Evolutionary conservation across 192 early-diverging fungal species (phyloP).

Genomic region (Rhizophagus prolifer): DNA sequence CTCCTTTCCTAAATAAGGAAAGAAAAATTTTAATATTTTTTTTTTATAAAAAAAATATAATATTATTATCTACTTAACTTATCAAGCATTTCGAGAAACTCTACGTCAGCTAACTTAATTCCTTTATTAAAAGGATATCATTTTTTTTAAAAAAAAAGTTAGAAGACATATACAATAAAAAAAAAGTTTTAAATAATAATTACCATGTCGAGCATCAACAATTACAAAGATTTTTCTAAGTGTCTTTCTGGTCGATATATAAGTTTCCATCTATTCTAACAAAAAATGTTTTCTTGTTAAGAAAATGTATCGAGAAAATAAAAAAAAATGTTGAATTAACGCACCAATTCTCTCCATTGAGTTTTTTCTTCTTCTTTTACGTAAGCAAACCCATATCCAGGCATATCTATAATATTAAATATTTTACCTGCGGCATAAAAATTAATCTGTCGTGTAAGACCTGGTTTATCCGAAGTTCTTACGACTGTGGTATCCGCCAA

Average conservation of each 20-base stretch:
- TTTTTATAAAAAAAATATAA: not conserved
- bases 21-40: slow-evolving; percentile 1
- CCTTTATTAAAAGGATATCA: slow-evolving; percentile 29
- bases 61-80: slow-evolving; percentile 33
- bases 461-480: slow-evolving; percentile 70
- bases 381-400: slow-evolving; percentile 81
- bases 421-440: slow-evolving; percentile 66
- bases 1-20: slow-evolving; percentile 34
- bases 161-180: not conserved
- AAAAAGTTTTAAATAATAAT: slow-evolving; percentile 11
- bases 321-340: not conserved
- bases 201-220: slow-evolving; percentile 74
- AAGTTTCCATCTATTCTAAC: slow-evolving; percentile 64
- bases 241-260: slow-evolving; percentile 53
- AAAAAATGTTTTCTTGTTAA: not conserved
- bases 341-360: slow-evolving; percentile 62
- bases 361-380: slow-evolving; percentile 58
- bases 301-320: not conserved
- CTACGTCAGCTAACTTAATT: slow-evolving; percentile 54
- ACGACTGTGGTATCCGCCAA: slow-evolving; percentile 60
- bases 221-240: slow-evolving; percentile 69
- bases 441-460: slow-evolving; percentile 79
- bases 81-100: slow-evolving; percentile 54
- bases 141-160: not conserved
- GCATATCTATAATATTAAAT: slow-evolving; percentile 77